phyloP scores from a whole-genome alignment of 495 filamentous ascomycete genomes.

The Lasiosphaeris hirsuta region DNA sequence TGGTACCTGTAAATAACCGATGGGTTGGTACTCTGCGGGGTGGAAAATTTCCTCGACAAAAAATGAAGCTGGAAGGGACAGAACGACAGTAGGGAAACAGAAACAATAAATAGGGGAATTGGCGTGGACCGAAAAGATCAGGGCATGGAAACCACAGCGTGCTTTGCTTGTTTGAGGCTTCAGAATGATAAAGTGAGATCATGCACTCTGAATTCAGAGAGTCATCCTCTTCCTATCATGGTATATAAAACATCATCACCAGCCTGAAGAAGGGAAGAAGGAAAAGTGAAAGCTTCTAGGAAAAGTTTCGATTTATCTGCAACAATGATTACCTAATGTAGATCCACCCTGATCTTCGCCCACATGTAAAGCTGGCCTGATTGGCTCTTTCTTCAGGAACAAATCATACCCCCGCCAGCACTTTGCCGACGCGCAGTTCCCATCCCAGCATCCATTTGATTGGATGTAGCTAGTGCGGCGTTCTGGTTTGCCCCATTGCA shows the following conservation, averaged over 20 bases:
- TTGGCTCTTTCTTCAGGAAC: background rate
- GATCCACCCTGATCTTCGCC: no score
- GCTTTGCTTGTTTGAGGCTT: slow-evolving; percentile 37
- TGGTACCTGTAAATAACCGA: no score
- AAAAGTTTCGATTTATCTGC: slow-evolving; percentile 14
- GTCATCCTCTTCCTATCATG: slow-evolving; percentile 61
- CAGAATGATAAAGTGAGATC: slow-evolving; percentile 55
- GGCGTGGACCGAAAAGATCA: background rate
- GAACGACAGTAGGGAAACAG: background rate
- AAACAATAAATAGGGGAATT: background rate
- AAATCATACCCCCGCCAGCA: background rate
- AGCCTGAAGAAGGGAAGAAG: slow-evolving; percentile 37
- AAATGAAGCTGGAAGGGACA: background rate
- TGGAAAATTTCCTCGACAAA: background rate
- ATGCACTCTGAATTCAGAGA: slow-evolving; percentile 43
- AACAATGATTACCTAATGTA: slow-evolving; percentile 14
- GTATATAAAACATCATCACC: slow-evolving; percentile 53
- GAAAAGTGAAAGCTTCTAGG: slow-evolving; percentile 1
- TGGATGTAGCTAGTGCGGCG: background rate
- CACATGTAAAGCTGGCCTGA: no score
- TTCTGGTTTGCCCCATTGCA: background rate
- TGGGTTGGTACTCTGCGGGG: background rate
- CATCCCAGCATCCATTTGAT: background rate
- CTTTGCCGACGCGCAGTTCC: background rate
- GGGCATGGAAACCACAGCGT: slow-evolving; percentile 6